Evolutionary conservation across 179 eudicot species (phyloP), one percentile per base, ranked within the genome.

Genomic region (Spergularia azorica): DNA sequence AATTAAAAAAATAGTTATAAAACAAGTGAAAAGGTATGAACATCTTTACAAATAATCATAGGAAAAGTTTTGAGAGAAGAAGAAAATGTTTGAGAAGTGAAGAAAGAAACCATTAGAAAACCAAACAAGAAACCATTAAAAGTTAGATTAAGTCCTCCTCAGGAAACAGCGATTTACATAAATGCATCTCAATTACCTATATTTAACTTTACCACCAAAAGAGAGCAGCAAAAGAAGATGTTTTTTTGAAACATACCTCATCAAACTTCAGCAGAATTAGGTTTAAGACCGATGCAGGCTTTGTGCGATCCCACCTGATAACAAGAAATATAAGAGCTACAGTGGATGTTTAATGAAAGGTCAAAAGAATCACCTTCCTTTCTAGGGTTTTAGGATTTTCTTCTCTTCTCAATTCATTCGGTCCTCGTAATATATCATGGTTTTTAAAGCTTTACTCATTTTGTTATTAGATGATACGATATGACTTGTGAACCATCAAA

Each of bases 261-360:
- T 84, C 87, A 80, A 95, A 95, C 81, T 84, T 89, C 21, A 95
- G 83, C 74, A 95, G 97, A 72, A 95, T 84, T 62, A 95, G 82
- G 87, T 95, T 95, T 26, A 93, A 80, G 66, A 91, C 89, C 20
- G 94, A 87, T 74, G 97, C 97, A 63, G 99, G 97, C 87, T 91
- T 88, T 73, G 91, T 67, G 58, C 68, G 56, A 81, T 95, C 97
- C 99, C 99, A 95, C 86, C 99, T 95, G 79, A 72, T 20, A 62
- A 82, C 21, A 56, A 73, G 61, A 54, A 16, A 39, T 41, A 64
- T 51, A 9, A 59, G 57, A 67, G 48, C 11, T 48, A 67, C 26
- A 46, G 10, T 48, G 57, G 6, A 46, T 17, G 38, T 70, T 70
- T 70, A 4, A 54, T 2, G 20, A 32, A 26, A n/a, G 10, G 60